Evolutionary conservation across 1,284 basidiomycete species (phyloP).

Genomic region (Austroboletus novae-zelandiae): DNA sequence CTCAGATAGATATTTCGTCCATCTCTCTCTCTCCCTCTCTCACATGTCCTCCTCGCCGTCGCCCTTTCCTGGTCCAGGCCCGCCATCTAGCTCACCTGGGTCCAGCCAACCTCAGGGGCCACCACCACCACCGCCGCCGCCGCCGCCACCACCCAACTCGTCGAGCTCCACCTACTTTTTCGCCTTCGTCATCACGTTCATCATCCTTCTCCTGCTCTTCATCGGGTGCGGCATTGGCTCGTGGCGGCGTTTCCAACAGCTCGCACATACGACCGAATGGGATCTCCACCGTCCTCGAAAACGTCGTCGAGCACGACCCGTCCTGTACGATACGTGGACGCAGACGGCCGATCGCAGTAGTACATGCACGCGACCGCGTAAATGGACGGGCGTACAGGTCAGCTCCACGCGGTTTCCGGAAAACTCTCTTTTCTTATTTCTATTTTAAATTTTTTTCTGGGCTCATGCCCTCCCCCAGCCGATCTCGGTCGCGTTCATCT

Average conservation of each 20-base stretch:
- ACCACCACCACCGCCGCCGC: neutral
- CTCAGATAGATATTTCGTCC: no score
- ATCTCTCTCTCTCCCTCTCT: neutral
- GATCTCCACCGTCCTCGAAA: conserved; percentile 8
- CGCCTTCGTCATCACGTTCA: conserved; percentile 61
- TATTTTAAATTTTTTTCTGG: neutral
- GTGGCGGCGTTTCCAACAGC: conserved; percentile 37
- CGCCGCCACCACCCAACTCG: neutral
- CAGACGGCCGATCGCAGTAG: neutral
- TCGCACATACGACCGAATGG: conserved; percentile 17
- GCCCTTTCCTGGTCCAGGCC: neutral
- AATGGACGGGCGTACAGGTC: conserved; percentile 26
- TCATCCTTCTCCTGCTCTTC: conserved; percentile 56
- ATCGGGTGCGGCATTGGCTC: conserved; percentile 54
- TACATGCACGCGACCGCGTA: neutral
- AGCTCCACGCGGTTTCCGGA: neutral
- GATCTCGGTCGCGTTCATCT: conserved; percentile 17
- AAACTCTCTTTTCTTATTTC: neutral
- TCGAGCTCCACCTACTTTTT: conserved; percentile 52
- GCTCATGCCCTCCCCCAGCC: conserved; percentile 10
- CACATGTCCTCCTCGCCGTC: conserved; percentile 14
- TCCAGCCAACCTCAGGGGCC: neutral
- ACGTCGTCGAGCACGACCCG: conserved; percentile 19
- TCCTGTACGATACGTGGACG: conserved; percentile 23
- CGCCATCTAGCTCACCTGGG: neutral